phyloP scores from a whole-genome alignment of 2,329 filamentous ascomycete species.

The Elsinoe fawcettii region DNA sequence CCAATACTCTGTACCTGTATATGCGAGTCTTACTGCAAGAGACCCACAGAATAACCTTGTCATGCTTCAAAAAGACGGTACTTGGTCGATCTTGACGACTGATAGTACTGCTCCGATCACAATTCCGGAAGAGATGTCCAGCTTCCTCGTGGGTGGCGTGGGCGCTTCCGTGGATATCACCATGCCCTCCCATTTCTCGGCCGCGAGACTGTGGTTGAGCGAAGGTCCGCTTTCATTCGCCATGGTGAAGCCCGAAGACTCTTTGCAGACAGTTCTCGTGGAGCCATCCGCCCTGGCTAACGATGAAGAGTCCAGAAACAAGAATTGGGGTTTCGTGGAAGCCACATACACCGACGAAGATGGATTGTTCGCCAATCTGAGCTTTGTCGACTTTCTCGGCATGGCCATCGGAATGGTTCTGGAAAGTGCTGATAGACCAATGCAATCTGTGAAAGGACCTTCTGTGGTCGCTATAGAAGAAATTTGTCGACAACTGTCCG shows the following conservation, averaged over 20 bases:
- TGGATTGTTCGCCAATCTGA: conserved; percentile 37
- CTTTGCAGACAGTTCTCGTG: conserved; percentile 34
- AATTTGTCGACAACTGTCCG: conserved; percentile 47
- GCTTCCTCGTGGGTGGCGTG: conserved; percentile 36
- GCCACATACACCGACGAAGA: conserved; percentile 39
- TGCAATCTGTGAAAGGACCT: conserved; percentile 51
- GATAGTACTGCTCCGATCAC: conserved; percentile 31
- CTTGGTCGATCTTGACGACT: conserved; percentile 37
- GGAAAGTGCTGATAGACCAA: conserved; percentile 39
- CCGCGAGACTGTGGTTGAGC: conserved; percentile 41
- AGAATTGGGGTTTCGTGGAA: conserved; percentile 39
- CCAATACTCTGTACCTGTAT: conserved; percentile 31
- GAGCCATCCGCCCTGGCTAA: conserved; percentile 40
- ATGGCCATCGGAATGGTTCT: conserved; percentile 47
- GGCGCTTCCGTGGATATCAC: conserved; percentile 35
- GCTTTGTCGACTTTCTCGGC: conserved; percentile 29
- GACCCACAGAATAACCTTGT: conserved; percentile 36
- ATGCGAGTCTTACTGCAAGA: conserved; percentile 41
- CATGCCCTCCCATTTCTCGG: conserved; percentile 35
- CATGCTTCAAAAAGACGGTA: conserved; percentile 37
- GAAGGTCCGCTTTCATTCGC: conserved; percentile 39
- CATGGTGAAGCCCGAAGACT: conserved; percentile 28
- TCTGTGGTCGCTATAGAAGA: conserved; percentile 46
- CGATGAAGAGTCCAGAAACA: conserved; percentile 33
- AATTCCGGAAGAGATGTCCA: conserved; percentile 33